Percentiles rank a stretch among this genome's conserved stretches.
Evolutionary conservation across 73 alveolate genomes (phyloP).

Genomic region (Paramecium sonneborni): DNA sequence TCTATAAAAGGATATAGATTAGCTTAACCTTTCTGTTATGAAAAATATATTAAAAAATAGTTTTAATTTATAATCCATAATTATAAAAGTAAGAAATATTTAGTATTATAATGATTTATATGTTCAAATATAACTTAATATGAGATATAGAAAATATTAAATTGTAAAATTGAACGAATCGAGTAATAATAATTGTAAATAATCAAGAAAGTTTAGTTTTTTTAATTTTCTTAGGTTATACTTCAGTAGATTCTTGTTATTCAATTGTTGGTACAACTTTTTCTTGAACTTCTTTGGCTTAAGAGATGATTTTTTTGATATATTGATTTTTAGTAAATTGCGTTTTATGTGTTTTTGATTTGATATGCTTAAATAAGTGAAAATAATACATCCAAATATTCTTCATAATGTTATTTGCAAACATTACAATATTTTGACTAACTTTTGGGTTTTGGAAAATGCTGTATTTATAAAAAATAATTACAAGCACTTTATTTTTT

Average conservation of each 20-base stretch:
- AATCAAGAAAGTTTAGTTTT: not conserved
- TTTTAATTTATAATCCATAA: too few species aligned
- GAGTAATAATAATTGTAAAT: not conserved
- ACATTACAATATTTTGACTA: constrained; percentile 21
- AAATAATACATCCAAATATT: constrained; percentile 17
- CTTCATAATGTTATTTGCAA: constrained; percentile 14
- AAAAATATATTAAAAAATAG: too few species aligned
- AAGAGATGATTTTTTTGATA: not conserved
- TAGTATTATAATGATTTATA: too few species aligned
- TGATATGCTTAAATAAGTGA: not conserved
- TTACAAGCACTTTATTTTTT: not conserved
- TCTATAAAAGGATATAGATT: too few species aligned
- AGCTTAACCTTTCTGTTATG: too few species aligned
- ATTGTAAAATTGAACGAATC: not conserved
- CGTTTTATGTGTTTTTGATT: not conserved
- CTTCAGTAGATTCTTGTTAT: constrained; percentile 1
- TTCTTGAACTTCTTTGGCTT: not conserved
- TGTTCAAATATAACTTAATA: too few species aligned
- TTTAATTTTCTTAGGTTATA: not conserved
- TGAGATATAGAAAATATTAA: not conserved
- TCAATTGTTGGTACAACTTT: not conserved
- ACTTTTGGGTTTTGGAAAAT: not conserved
- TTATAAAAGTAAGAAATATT: too few species aligned
- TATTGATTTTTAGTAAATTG: not conserved
- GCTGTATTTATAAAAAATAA: not conserved